These are phyloP conservation scores for Aechmea fasciata DNA, from an alignment of 176 grass and related monocot species.

Conservation along the genomic window DNA sequence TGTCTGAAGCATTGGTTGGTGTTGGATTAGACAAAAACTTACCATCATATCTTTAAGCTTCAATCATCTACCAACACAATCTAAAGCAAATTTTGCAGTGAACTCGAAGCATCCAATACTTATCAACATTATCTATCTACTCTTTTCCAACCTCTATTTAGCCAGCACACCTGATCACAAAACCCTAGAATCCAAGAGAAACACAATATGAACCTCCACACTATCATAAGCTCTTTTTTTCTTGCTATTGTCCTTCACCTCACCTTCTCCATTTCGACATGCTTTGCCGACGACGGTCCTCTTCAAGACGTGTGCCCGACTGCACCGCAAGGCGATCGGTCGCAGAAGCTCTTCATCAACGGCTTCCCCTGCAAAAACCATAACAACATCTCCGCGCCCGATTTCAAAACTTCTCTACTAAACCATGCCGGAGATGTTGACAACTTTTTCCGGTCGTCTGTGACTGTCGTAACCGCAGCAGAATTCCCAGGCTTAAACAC, in stretches of 20 bases:
- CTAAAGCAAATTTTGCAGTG: constrained; percentile 42
- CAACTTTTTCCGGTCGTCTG: constrained; percentile 27
- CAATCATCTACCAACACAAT: constrained; percentile 24
- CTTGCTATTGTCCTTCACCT: constrained; percentile 8
- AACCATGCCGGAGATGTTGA: constrained; percentile 23
- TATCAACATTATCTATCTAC: constrained; percentile 10
- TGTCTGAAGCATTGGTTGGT: not conserved
- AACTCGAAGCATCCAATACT: constrained; percentile 33
- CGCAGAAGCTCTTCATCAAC: constrained; percentile 35
- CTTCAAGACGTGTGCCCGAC: constrained; percentile 48
- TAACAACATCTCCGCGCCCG: constrained; percentile 29
- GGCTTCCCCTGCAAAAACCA: constrained; percentile 45
- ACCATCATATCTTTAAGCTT: not conserved
- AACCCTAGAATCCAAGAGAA: not conserved
- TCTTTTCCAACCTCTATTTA: constrained; percentile 24
- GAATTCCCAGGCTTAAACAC: constrained; percentile 58
- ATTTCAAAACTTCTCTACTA: constrained; percentile 51
- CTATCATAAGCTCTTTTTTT: not conserved
- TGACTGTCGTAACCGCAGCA: constrained; percentile 34
- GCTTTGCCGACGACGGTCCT: constrained; percentile 22
- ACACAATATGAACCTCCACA: constrained; percentile 23
- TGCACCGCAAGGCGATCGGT: constrained; percentile 21
- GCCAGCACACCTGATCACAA: not conserved
- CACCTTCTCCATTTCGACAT: constrained; percentile 5
- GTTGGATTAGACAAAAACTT: not conserved